These are phyloP conservation scores for Closterium sp. DNA, from an alignment of 139 green algal genomes.

Conservation along the genomic window DNA sequence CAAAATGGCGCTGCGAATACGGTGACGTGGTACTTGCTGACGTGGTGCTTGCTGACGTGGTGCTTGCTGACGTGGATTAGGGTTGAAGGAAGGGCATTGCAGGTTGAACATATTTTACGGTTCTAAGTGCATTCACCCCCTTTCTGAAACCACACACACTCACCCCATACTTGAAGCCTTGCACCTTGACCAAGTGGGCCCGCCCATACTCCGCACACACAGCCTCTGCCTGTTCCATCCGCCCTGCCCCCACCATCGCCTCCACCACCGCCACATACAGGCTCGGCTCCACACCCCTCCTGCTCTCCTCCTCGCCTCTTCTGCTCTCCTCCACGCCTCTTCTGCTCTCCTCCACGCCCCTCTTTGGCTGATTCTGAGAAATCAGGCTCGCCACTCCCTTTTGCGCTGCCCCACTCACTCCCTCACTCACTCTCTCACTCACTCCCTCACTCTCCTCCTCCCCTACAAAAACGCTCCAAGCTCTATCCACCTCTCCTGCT, in stretches of 20 bases:
- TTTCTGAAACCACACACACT: no score
- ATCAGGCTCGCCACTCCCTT: no score
- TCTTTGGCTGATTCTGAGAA: no score
- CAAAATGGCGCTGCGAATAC: no score
- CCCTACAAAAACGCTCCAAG: not conserved
- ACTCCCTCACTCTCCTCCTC: not conserved
- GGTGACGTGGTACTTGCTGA: no score
- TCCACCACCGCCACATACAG: not conserved
- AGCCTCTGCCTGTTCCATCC: not conserved
- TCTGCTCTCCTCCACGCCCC: not conserved
- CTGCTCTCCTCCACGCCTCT: not conserved
- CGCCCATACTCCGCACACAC: not conserved
- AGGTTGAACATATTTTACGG: no score
- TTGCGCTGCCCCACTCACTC: no score
- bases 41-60: no score
- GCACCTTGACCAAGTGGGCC: not conserved
- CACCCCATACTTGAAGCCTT: not conserved
- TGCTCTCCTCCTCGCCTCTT: not conserved
- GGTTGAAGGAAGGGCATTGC: no score
- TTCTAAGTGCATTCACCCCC: no score
- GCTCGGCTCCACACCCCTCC: not conserved
- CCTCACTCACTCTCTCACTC: not conserved
- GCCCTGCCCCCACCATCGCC: not conserved
- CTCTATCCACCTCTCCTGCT: not conserved
- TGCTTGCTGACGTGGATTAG: no score